phyloP scores from a whole-genome alignment of 179 eudicot genomes.

The Beta lomatogona region DNA sequence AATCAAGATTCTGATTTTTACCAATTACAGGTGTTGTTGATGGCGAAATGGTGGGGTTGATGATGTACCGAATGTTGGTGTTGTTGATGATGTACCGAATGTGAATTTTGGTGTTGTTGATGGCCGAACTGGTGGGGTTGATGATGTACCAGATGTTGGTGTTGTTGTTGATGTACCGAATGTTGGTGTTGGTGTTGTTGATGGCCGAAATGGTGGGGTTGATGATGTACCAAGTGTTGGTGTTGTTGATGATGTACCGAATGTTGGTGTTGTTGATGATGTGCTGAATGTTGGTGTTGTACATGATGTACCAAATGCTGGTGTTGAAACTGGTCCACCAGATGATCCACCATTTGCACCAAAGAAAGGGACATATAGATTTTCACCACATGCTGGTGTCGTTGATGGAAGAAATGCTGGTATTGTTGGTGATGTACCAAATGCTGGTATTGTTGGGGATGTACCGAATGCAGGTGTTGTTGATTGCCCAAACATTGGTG shows the following conservation, averaged over 20 bases:
- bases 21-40: no score
- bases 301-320: not conserved
- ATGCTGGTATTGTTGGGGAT: no score
- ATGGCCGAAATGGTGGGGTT: no score
- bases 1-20: no score
- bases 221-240: not conserved
- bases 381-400: not conserved
- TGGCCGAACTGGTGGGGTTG: not conserved
- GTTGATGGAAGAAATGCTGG: no score
- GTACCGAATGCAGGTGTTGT: no score
- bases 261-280: not conserved
- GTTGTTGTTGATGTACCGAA: not conserved
- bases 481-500: no score
- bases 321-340: no score
- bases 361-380: not conserved
- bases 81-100: not conserved
- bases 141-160: not conserved
- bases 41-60: no score
- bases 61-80: not conserved
- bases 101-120: not conserved
- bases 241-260: not conserved
- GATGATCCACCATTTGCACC: no score
- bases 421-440: no score
- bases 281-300: not conserved
- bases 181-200: not conserved